Base-by-base conservation (phyloP, 164 flowering plant genomes). In the Sextonia rubra region DNA sequence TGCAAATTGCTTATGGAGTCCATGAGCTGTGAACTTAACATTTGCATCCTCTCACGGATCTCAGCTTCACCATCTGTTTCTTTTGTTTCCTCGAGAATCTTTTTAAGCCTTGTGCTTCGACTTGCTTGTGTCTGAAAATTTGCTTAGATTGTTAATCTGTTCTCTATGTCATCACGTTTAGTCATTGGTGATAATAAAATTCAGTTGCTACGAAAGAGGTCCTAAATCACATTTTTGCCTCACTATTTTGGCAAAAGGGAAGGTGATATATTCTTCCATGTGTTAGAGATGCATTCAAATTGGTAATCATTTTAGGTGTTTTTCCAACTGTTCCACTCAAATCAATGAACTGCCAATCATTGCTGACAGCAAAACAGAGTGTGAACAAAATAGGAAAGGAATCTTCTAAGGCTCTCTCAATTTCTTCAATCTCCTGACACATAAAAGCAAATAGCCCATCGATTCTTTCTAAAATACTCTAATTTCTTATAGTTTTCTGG, bases 11-110 rank as follows among this genome's bases (percentile, higher is more conserved):
- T 81, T 52, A 93, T 86, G 44, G 88, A 83, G 56, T 90, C 94
- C 32, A 85, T 79, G 66, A 93, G 85, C 68, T 87, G 93, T 61
- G 86, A 82, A 73, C 80, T 81, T 66, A 93, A 74, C 75, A 80
- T 73, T 62, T 89, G 94, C 98, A 93, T 91, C 78, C 91, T 87
- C 69, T 91, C 98, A 58, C 94, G 94, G n/a, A 93, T 83, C 75
- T 93, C 92, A 66, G 80, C 85, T 76, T 93, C 95, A 60, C 92
- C 94, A 70, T 93, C 98, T 76, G 88, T 83, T 79, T 90, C 98
- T 76, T 82, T 89, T 58, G 90, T 88, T 78, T 91, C 98, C 80
- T 93, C 97, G 64, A 93, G 80, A 74, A 93, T 88, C 80, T 89
- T 87, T 71, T 90, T 89, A 68, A 93, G 87, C 44, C 86, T 79